These are phyloP conservation scores for Trifolium fragiferum DNA, from an alignment of 306 rosid species.

Conservation along the genomic window DNA sequence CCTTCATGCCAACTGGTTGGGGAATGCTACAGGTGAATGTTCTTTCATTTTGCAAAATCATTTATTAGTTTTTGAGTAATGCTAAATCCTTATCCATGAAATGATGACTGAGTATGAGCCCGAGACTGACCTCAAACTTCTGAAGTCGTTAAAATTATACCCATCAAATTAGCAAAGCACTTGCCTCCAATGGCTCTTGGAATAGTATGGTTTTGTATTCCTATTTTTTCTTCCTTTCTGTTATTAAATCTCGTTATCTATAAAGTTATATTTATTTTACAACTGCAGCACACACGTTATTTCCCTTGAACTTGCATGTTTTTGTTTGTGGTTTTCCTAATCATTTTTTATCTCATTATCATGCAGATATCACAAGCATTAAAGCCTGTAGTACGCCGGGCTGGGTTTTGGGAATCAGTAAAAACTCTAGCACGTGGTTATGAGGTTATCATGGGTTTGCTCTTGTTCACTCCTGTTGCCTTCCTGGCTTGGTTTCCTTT, in stretches of 20 bases:
- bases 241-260: not conserved
- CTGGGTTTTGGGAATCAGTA: slow-evolving; percentile 91
- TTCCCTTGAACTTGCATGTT: slow-evolving; percentile 9
- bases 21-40: slow-evolving; percentile 84
- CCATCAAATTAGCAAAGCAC: not conserved
- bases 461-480: slow-evolving; percentile 89
- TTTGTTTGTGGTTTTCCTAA: not conserved
- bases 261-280: slow-evolving; percentile 6
- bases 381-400: slow-evolving; percentile 66
- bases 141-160: not conserved
- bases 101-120: not conserved
- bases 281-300: not conserved
- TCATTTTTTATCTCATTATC: slow-evolving; percentile 4
- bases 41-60: slow-evolving; percentile 2
- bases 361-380: slow-evolving; percentile 89
- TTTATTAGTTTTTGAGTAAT: not conserved
- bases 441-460: slow-evolving; percentile 89
- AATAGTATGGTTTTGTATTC: not conserved
- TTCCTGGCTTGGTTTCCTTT: slow-evolving; percentile 98
- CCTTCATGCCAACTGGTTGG: slow-evolving; percentile 99
- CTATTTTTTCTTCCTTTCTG: slow-evolving; percentile 9
- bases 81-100: not conserved
- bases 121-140: not conserved
- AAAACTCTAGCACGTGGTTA: slow-evolving; percentile 88
- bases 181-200: not conserved